These are phyloP conservation scores for Dictyostelium brefeldianum DNA, from an alignment of 78 protist species.

Conservation along the genomic window DNA sequence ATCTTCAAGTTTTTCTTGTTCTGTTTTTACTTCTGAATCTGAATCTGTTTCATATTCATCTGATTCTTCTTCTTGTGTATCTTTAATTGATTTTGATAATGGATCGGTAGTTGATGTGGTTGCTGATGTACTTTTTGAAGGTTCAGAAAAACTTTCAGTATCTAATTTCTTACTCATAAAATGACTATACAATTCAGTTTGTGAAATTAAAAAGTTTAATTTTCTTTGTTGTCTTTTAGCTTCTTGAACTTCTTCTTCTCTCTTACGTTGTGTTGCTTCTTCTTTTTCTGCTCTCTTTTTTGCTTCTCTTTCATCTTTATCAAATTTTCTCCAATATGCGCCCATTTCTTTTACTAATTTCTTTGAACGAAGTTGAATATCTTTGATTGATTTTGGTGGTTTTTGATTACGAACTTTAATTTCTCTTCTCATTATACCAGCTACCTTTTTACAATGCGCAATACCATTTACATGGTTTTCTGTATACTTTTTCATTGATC, in stretches of 20 bases:
- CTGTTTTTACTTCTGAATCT: constrained; percentile 31
- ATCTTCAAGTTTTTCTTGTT: constrained; percentile 46
- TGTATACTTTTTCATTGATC: not conserved
- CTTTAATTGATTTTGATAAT: not conserved
- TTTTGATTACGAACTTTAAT: not conserved
- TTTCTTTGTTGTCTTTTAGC: constrained; percentile 92
- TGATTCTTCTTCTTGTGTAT: not conserved
- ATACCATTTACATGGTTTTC: constrained; percentile 27
- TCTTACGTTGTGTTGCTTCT: constrained; percentile 57
- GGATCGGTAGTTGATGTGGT: not conserved
- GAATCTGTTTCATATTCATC: constrained; percentile 21
- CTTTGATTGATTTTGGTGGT: constrained; percentile 20
- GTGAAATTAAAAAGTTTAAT: constrained; percentile 94
- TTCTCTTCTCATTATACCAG: constrained; percentile 35
- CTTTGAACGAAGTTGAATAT: constrained; percentile 53
- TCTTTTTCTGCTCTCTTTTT: constrained; percentile 85
- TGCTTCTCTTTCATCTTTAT: constrained; percentile 83
- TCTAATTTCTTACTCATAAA: constrained; percentile 90
- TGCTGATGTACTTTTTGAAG: not conserved
- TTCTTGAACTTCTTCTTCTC: constrained; percentile 91
- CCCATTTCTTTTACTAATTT: constrained; percentile 79
- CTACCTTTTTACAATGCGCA: constrained; percentile 7
- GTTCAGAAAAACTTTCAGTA: not conserved
- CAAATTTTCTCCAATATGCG: constrained; percentile 82
- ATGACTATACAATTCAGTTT: constrained; percentile 95